Percentiles rank a stretch among this genome's conserved stretches.
These are phyloP conservation scores for Leonotis leonurus DNA, from an alignment of 257 asterid species.

Conservation along the genomic window DNA sequence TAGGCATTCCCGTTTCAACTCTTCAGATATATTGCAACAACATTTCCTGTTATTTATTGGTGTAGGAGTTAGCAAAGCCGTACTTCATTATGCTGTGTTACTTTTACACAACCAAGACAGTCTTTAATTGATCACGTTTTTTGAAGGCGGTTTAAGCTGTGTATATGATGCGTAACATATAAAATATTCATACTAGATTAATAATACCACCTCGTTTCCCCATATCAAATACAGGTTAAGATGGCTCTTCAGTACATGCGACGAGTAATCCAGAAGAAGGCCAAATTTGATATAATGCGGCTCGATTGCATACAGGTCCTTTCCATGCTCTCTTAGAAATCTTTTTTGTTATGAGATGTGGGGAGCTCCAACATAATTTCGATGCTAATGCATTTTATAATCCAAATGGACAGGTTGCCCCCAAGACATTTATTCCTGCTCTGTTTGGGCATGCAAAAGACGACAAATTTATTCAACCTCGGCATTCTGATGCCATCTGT, in stretches of 20 bases:
- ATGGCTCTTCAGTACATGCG: slow-evolving; percentile 95
- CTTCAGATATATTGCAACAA: background rate
- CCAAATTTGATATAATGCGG: slow-evolving; percentile 80
- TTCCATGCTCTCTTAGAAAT: background rate
- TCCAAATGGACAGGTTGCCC: slow-evolving; percentile 62
- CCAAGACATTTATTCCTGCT: slow-evolving; percentile 81
- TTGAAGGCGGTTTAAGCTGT: background rate
- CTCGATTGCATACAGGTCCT: slow-evolving; percentile 75
- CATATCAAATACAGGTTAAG: slow-evolving; percentile 48
- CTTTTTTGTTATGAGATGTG: background rate
- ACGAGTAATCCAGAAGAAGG: slow-evolving; percentile 79
- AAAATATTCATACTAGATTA: slow-evolving; percentile 2
- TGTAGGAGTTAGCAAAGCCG: background rate
- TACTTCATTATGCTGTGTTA: background rate
- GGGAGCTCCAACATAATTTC: slow-evolving; percentile 11
- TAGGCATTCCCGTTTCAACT: background rate
- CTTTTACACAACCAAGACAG: background rate
- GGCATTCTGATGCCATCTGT: slow-evolving; percentile 77
- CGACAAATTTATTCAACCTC: slow-evolving; percentile 78
- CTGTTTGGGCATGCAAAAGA: slow-evolving; percentile 93
- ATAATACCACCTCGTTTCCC: slow-evolving; percentile 9
- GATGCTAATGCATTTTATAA: slow-evolving; percentile 16
- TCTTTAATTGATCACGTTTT: background rate
- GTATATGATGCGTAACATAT: background rate
- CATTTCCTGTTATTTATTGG: background rate